A percentile compares a stretch with the other conserved stretches of the same genome.
These are phyloP conservation scores for Populus tomentosa DNA, from an alignment of 441 rosid species.

Conservation along the genomic window DNA sequence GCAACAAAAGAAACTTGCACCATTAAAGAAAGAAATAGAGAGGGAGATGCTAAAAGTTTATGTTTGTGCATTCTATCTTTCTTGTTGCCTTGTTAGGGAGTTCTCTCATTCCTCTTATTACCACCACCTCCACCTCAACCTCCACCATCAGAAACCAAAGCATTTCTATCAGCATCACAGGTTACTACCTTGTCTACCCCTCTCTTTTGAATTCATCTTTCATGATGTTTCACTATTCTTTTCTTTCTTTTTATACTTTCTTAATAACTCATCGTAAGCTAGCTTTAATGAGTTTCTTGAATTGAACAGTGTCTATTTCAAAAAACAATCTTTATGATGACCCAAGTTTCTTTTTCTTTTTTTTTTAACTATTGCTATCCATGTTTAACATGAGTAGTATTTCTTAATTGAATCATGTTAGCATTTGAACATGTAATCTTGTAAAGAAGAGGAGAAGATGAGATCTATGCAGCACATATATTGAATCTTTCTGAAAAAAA, in stretches of 20 bases:
- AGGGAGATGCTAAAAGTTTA: constrained; percentile 14
- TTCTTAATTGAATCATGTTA: neutral
- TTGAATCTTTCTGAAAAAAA: neutral
- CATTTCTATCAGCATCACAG: constrained; percentile 8
- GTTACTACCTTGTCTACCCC: neutral
- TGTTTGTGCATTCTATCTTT: neutral
- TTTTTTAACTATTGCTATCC: neutral
- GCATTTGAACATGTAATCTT: neutral
- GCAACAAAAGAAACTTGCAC: neutral
- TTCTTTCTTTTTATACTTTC: neutral
- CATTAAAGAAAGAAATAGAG: neutral
- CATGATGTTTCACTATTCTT: neutral
- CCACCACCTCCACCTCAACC: no score
- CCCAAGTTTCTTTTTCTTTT: neutral
- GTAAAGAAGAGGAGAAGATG: neutral
- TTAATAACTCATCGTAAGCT: neutral
- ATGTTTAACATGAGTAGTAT: neutral
- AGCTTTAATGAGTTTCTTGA: neutral
- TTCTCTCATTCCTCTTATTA: neutral
- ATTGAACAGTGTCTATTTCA: neutral
- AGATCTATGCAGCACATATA: neutral
- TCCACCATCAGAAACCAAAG: neutral
- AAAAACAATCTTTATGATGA: neutral
- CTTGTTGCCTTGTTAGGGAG: constrained; percentile 7
- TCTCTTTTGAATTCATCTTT: neutral